Conservation (phyloP, 2,329 filamentous ascomycete genomes). For the Monascus ruber region DNA sequence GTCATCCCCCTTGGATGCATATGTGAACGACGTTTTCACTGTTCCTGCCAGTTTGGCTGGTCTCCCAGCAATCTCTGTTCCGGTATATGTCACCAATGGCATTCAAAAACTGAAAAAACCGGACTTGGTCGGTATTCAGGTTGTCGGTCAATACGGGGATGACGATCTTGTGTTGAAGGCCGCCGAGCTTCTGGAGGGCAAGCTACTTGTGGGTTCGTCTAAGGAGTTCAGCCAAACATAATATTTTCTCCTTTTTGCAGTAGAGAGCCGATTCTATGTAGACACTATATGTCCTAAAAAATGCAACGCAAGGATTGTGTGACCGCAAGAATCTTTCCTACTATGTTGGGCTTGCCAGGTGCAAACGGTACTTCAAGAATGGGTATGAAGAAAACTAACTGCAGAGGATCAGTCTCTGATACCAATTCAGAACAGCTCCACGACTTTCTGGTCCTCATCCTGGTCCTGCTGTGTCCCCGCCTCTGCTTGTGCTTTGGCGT, state of each 20-base stretch:
- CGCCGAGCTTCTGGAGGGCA: conserved; percentile 24
- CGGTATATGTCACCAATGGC: conserved; percentile 37
- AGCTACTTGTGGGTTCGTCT: conserved; percentile 1
- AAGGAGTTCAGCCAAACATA: too few species aligned
- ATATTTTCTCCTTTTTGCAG: too few species aligned
- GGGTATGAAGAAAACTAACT: too few species aligned
- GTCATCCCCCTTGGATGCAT: conserved; percentile 54
- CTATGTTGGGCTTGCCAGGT: too few species aligned
- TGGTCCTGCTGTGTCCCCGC: conserved; percentile 25
- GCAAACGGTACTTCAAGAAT: too few species aligned
- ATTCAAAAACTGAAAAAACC: conserved; percentile 4
- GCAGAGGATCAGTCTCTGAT: background rate
- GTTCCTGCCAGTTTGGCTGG: conserved; percentile 90
- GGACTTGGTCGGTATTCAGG: conserved; percentile 30
- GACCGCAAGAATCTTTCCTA: too few species aligned
- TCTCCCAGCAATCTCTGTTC: conserved; percentile 76
- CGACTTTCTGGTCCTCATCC: conserved; percentile 35
- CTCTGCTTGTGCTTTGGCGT: conserved; percentile 21
- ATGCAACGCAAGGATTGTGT: too few species aligned
- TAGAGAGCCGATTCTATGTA: too few species aligned
- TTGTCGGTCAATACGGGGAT: conserved; percentile 38
- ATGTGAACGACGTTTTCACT: conserved; percentile 91
- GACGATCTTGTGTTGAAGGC: conserved; percentile 32
- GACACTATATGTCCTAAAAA: too few species aligned
- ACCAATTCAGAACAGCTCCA: conserved; percentile 31